Base-by-base conservation (phyloP, 164 flowering plant species). In the Kalanchoe fedtschenkoi region DNA sequence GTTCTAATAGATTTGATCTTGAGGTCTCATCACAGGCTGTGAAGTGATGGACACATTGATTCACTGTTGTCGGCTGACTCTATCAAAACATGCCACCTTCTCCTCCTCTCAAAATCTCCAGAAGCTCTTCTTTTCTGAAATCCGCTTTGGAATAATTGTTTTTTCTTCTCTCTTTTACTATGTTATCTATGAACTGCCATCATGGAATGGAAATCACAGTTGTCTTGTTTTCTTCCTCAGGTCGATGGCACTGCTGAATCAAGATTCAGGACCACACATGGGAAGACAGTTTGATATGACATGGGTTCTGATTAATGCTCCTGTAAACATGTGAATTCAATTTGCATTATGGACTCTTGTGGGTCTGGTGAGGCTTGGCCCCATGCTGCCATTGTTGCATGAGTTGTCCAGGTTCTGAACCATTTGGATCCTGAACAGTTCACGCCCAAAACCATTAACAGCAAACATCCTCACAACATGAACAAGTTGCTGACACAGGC, bases 11-110 rank as follows among this genome's bases (percentile, higher is more conserved):
- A 51, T 51, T 26, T 28, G 30, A 51, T 61, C 71, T 77, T 51
- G 47, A 65, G 51, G 68, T 34, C 34, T 41, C 63, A 41, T 64
- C 68, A 83, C 88, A 83, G 86, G 82, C 87, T 85, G 95, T 79
- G 77, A 63, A 76, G 82, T 72, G 56, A 80, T 81, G 90, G 88
- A 79, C 78, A 60, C 14, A 42, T 38, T 61, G 29, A 22, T 58
- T n/a, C 24, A 63, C 51, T 58, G 41, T 34, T 65, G 58, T 68
- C 63, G 19, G 66, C 62, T 64, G 76, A 75, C 62, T 60, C 46
- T 19, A n/a, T n/a, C n/a, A n/a, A n/a, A 43, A 58, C 35, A 62
- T 5, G 47, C 57, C 6, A 26, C 60, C 29, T 41, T 53, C 57
- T 60, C 62, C 57, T 60, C 62, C 42, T 13, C 24, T 0, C 13